Base-by-base conservation (phyloP, 2,329 filamentous ascomycete species). In the Xylaria multiplex region DNA sequence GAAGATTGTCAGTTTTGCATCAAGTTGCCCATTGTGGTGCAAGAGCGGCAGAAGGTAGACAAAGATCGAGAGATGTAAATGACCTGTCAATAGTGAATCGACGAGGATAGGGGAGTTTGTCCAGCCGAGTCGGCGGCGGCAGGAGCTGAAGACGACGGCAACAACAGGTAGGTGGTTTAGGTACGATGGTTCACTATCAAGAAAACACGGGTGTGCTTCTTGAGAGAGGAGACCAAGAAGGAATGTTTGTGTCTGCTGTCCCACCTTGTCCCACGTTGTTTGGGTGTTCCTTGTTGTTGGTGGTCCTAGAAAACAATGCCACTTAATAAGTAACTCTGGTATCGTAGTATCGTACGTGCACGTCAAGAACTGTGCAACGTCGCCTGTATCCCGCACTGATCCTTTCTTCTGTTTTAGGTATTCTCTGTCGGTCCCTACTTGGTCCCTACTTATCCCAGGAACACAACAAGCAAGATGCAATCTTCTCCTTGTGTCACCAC, bases 1-100 rank as follows among this genome's bases (percentile, higher is more conserved):
- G 50, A 37, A 56, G 42, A 40, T 5, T 49, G 55, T 52, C 32
- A 68, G 48, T 45, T 53, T 55, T 55, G 50, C 53, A 65, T 54
- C 48, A 56, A 57, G 45, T 24, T 64, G 62, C 52, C 48, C 68
- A 70, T 68, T 19, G 11, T 46, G 50, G 50, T 67, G 50, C 45
- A 22, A 46, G 16, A 45, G 24, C 7, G 42, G 9, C 27, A 6
- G 16, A 60, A 53, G 11, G 48, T 14, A 40, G 43, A 52, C 7
- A 19, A 32, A 50, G 52, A 57, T 9, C 37, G 35, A 9, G 24
- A 19, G 50, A 54, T 40, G 11, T 16, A 35, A 24, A 35, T 45
- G 52, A 59, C 46, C 43, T 16, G 62, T 40, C 40, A 9, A 50
- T 6, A 32, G 53, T 45, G 16, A 27, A 59, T 16, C 40, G 43